Evolutionary conservation across 164 flowering plant genomes (phyloP), one percentile per base, ranked within the genome.

Genomic region (Vitis rotundifolia): DNA sequence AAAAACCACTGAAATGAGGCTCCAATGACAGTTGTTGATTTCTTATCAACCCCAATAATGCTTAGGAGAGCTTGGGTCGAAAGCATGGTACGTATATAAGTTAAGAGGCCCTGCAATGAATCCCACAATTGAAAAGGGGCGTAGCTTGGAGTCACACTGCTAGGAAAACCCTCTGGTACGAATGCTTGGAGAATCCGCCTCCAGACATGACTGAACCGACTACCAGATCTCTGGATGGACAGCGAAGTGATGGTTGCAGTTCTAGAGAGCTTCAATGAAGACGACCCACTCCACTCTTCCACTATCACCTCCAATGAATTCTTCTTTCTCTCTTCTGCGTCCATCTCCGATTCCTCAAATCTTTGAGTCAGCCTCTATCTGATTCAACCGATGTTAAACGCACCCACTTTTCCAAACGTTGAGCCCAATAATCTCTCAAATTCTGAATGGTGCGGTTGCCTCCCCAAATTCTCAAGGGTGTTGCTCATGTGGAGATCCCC

Each of bases 1-100:
- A 95, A 75, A 76, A 95, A 95, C 99, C 99, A 95, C 99, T 95
- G 98, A 83, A 95, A 95, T 49, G 98, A 93, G 51, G 98, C 99
- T 71, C 99, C 98, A 57, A 93, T 81, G 8, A 93, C 97, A 56
- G 99, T 93, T 2, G 99, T 97, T 2, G 98, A 93, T 78, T 91
- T 88, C 83, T 91, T 95, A 63, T 98, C 99, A 64, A 96, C 99
- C 19, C 99, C 99, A 76, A 96, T 96, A 47, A 98, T 98, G 81
- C 97, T 87, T 70, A 96, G 69, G 60, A 96, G 92, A 79, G 99
- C 99, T 79, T 96, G 99, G 29, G 99, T 96, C 2, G 99, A 96
- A 68, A 96, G 97, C 99, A 96, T 96, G 58, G 79, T 87, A 68
- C 98, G 71, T 28, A 91, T 82, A 77, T 93, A 96, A 19, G 99